Evolutionary conservation across 2,329 filamentous ascomycete species (phyloP), one percentile per base, ranked within the genome.

Genomic region (Xylariaceae sp.): DNA sequence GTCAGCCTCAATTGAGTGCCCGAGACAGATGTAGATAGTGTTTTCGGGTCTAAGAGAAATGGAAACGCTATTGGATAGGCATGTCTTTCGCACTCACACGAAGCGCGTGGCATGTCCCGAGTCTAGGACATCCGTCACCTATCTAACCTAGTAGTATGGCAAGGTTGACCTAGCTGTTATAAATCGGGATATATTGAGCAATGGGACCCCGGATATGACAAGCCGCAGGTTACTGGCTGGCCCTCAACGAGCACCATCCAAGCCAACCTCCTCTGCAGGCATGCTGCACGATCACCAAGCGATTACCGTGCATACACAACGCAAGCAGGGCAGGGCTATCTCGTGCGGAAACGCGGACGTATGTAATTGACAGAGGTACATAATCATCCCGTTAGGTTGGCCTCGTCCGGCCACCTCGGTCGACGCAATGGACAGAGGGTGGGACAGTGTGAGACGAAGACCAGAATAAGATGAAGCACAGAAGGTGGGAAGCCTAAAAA

Each of bases 331-430:
- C 43, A 26, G 14, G 20, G 7, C 20, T n/a, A 21, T 45, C 51
- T 20, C 51, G 53, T 51, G 23, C 47, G 26, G 48, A 21, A 45
- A 49, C 48, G 51, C 46, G 49, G 51, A 57, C 46, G 51, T n/a
- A n/a, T n/a, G n/a, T 52, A 56, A 57, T 51, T 43, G 44, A 45
- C 19, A 53, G 50, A 52, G 54, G 48, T 40, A 56, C 44, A 52
- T 51, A 57, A 62, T 60, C 57, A 60, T 54, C 51, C 57, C 51
- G 60, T 62, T 57, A 62, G 60, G 57, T 60, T 60, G 53, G 60
- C 60, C 52, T 44, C 54, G 57, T 43, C 51, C 57, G 57, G 54
- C 41, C 48, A 51, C 29, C 40, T 56, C 52, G 60, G 60, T 56
- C 21, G 50, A 52, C 50, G 54, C 42, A 51, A 51, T 48, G 32